A percentile compares a stretch with the other conserved stretches of the same genome.
Conservation (phyloP, 1,139 yeast species). For the Hanseniaspora sp. region DNA sequence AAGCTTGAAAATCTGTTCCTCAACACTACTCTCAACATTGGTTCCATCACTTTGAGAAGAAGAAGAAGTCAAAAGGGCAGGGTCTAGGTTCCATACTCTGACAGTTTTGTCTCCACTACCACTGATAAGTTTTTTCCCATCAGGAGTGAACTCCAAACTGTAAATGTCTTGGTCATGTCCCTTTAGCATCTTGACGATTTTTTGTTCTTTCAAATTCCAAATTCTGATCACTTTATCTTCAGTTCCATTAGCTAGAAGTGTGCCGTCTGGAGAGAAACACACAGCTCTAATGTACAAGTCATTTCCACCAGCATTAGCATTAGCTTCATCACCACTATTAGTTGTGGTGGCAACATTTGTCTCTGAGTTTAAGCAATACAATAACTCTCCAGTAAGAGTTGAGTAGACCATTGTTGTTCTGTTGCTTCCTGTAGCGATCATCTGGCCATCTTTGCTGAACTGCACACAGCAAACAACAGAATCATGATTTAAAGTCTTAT, state of each 20-base stretch:
- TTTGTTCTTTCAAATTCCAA: conserved; percentile 85
- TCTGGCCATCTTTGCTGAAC: conserved; percentile 84
- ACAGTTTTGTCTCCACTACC: conserved; percentile 97
- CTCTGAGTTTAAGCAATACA: conserved; percentile 68
- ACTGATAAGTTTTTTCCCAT: conserved; percentile 85
- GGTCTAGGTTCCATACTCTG: conserved; percentile 78
- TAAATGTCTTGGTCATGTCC: conserved; percentile 98
- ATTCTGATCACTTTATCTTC: conserved; percentile 93
- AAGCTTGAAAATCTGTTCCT: conserved; percentile 4
- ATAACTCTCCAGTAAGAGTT: conserved; percentile 81
- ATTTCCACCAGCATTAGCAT: neutral
- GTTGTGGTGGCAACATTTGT: conserved; percentile 19
- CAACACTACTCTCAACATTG: neutral
- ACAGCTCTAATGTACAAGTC: conserved; percentile 91
- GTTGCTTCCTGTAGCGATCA: conserved; percentile 93
- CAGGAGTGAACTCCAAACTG: conserved; percentile 90
- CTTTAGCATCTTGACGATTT: conserved; percentile 74
- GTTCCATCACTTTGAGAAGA: conserved; percentile 32
- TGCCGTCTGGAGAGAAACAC: conserved; percentile 94
- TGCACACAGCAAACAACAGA: conserved; percentile 95
- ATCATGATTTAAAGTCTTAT: conserved; percentile 81
- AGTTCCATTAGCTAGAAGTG: conserved; percentile 92
- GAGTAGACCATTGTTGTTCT: conserved; percentile 90
- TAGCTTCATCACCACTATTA: neutral
- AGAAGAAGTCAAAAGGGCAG: conserved; percentile 50